These are phyloP conservation scores for Gracilaria caudata DNA, from an alignment of 23 red algal species.

Conservation along the genomic window DNA sequence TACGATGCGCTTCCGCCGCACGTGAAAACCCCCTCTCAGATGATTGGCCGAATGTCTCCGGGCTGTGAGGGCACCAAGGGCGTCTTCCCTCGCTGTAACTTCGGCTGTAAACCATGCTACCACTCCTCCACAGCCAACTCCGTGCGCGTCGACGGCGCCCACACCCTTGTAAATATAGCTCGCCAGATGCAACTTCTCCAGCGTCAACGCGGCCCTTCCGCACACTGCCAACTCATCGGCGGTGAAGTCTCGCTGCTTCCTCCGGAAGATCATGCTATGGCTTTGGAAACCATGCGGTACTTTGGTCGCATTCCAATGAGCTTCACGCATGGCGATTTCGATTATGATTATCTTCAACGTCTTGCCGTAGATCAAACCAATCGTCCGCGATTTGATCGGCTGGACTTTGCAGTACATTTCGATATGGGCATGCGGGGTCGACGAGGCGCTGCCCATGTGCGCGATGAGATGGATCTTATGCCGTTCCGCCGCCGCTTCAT, in stretches of 20 bases:
- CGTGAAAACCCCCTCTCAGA: constrained; percentile 59
- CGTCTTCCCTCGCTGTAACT: constrained; percentile 85
- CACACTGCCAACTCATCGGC: constrained; percentile 86
- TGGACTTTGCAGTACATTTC: constrained; percentile 87
- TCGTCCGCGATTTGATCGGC: constrained; percentile 73
- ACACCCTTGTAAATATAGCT: constrained; percentile 71
- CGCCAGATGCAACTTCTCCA: constrained; percentile 73
- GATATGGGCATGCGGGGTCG: constrained; percentile 77
- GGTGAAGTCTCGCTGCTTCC: constrained; percentile 78
- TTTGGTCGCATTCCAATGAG: constrained; percentile 87
- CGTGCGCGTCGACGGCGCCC: constrained; percentile 80
- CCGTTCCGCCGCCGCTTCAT: constrained; percentile 68
- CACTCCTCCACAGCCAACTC: constrained; percentile 77
- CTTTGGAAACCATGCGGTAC: constrained; percentile 77
- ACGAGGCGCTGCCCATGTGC: constrained; percentile 19
- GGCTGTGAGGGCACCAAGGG: constrained; percentile 87
- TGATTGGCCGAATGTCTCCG: too few relatives aligned
- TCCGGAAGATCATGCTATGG: constrained; percentile 77
- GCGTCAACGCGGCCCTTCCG: constrained; percentile 49
- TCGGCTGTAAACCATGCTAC: constrained; percentile 81
- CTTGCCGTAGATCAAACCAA: constrained; percentile 46
- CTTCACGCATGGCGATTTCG: constrained; percentile 84
- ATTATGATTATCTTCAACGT: constrained; percentile 73
- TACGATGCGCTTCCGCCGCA: constrained; percentile 37
- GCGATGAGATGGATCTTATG: constrained; percentile 56